Conservation (phyloP, 345 rosid genomes). For the Arabis alpina region DNA sequence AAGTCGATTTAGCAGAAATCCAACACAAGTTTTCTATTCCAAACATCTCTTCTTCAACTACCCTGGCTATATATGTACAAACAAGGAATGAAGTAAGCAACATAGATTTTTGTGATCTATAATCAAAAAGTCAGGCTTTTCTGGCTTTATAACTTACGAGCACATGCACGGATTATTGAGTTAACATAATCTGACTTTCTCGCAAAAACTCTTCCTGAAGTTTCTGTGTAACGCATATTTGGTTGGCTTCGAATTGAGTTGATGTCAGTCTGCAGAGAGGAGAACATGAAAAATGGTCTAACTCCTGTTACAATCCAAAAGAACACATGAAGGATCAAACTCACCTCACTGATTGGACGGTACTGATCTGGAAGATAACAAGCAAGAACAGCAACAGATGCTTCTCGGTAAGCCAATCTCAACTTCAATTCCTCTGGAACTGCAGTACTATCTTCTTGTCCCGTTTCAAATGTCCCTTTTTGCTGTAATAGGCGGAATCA, state of each 20-base stretch:
- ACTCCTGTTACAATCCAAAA: constrained; percentile 7
- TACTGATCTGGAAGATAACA: constrained; percentile 86
- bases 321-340: neutral
- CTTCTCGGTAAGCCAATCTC: constrained; percentile 94
- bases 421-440: constrained; percentile 82
- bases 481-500: constrained; percentile 57
- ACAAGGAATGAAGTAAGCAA: constrained; percentile 37
- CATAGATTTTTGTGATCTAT: constrained; percentile 9
- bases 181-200: constrained; percentile 83
- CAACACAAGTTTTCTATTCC: constrained; percentile 85
- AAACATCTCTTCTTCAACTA: constrained; percentile 93
- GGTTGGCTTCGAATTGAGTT: constrained; percentile 78
- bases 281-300: constrained; percentile 19
- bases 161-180: constrained; percentile 81
- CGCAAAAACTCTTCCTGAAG: constrained; percentile 64
- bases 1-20: constrained; percentile 88
- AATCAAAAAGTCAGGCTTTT: neutral
- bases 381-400: constrained; percentile 91
- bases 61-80: constrained; percentile 79
- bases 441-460: constrained; percentile 88
- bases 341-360: constrained; percentile 72
- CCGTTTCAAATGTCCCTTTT: constrained; percentile 94
- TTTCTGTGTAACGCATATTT: constrained; percentile 67
- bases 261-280: constrained; percentile 75
- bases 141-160: constrained; percentile 64